These are phyloP conservation scores for Xylariaceae sp. DNA, from an alignment of 2,329 filamentous ascomycete species.

Conservation along the genomic window DNA sequence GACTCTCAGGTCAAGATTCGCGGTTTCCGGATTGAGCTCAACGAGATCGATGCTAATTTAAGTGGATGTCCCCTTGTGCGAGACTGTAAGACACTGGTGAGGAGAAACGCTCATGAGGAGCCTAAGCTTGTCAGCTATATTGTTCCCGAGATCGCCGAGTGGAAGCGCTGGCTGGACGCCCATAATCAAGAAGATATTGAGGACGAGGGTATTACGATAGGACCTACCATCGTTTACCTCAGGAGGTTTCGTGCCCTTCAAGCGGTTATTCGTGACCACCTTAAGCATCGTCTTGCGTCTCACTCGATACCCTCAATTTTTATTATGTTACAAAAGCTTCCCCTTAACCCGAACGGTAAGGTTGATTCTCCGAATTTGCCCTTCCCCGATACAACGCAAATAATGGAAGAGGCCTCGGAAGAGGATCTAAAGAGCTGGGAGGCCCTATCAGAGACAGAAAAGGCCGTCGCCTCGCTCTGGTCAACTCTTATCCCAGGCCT, in stretches of 20 bases:
- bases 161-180: conserved; percentile 69
- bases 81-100: conserved; percentile 84
- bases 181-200: conserved; percentile 60
- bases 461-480: conserved; percentile 74
- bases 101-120: conserved; percentile 84
- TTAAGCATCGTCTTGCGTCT: conserved; percentile 73
- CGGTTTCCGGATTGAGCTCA: conserved; percentile 92
- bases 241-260: conserved; percentile 55
- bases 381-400: conserved; percentile 76
- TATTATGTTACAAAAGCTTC: conserved; percentile 74
- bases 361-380: conserved; percentile 80
- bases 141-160: conserved; percentile 79
- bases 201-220: conserved; percentile 57
- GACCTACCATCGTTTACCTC: conserved; percentile 48
- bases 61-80: conserved; percentile 75
- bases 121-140: conserved; percentile 87
- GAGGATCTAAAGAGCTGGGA: conserved; percentile 51
- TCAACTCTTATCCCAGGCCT: conserved; percentile 70
- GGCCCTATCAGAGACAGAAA: conserved; percentile 62
- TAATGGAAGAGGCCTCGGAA: conserved; percentile 54
- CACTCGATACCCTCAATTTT: conserved; percentile 80
- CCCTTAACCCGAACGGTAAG: conserved; percentile 86
- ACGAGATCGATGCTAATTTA: conserved; percentile 87
- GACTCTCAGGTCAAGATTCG: conserved; percentile 96
- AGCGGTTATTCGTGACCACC: conserved; percentile 63